These are phyloP conservation scores for Vaccinium macrocarpon DNA, from an alignment of 148 eudicot genomes.

Conservation along the genomic window DNA sequence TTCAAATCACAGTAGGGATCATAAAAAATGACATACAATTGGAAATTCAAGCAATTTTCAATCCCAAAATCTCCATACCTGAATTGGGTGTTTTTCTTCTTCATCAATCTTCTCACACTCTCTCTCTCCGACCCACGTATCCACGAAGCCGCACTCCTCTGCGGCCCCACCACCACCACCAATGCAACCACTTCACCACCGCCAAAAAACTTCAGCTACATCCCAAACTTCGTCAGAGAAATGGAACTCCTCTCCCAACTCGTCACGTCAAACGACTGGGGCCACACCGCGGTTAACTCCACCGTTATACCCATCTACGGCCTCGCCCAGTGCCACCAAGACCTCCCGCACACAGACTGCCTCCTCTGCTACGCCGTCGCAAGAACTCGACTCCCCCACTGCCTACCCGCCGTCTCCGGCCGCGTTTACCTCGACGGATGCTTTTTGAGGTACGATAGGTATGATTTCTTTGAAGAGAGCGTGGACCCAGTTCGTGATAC, in stretches of 20 bases:
- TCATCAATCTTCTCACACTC: constrained; percentile 11
- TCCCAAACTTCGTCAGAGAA: constrained; percentile 34
- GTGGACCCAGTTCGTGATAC: constrained; percentile 23
- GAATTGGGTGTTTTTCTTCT: background rate
- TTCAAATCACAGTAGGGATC: background rate
- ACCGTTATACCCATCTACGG: constrained; percentile 21
- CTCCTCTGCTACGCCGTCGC: constrained; percentile 49
- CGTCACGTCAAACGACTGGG: constrained; percentile 18
- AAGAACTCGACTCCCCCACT: constrained; percentile 44
- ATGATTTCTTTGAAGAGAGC: constrained; percentile 31
- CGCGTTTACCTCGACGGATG: constrained; percentile 52
- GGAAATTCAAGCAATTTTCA: background rate
- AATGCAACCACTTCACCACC: background rate
- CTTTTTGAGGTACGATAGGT: constrained; percentile 40
- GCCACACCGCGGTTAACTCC: constrained; percentile 18
- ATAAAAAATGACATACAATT: background rate
- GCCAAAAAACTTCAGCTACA: constrained; percentile 19
- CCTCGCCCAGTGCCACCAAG: constrained; percentile 41
- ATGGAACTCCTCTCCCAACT: constrained; percentile 30
- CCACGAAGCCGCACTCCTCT: constrained; percentile 28
- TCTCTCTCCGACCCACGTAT: constrained; percentile 29
- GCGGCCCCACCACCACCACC: constrained; percentile 17
- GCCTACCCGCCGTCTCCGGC: constrained; percentile 35
- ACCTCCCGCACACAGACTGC: constrained; percentile 39
- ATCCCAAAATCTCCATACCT: background rate